Percentiles rank a stretch among this genome's conserved stretches.
Conservation (phyloP, 2,329 filamentous ascomycete genomes). For the Fusarium sp. region DNA sequence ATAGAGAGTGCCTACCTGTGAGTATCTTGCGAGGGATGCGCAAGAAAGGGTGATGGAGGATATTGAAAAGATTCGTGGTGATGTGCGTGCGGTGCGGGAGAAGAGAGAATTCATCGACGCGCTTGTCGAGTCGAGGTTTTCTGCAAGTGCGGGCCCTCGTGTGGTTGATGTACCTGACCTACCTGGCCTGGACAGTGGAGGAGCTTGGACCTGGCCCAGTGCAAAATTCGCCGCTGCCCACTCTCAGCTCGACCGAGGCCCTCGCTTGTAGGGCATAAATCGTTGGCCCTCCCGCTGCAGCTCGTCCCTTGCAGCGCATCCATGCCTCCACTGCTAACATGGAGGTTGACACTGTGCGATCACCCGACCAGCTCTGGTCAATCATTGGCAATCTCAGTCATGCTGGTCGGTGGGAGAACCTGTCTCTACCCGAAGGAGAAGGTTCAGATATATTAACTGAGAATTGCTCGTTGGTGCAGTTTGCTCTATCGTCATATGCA, state of each 20-base stretch:
- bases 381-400: constrained; percentile 10
- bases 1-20: constrained; percentile 11
- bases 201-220: constrained; percentile 10
- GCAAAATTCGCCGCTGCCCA: constrained; percentile 8
- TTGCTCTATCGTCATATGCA: constrained; percentile 6
- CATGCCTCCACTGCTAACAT: constrained; percentile 15
- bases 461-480: background rate
- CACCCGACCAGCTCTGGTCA: constrained; percentile 23
- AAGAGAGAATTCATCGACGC: constrained; percentile 29
- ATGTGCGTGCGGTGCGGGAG: constrained; percentile 20
- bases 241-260: background rate
- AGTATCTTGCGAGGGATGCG: constrained; percentile 13
- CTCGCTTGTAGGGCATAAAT: constrained; percentile 42
- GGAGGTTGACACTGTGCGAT: constrained; percentile 29
- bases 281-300: constrained; percentile 37
- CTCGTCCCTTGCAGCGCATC: constrained; percentile 36
- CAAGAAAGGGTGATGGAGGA: constrained; percentile 16
- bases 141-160: constrained; percentile 39
- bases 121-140: constrained; percentile 41
- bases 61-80: constrained; percentile 33
- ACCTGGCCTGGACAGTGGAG: constrained; percentile 15
- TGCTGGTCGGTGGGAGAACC: background rate
- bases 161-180: constrained; percentile 32
- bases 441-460: constrained; percentile 18
- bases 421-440: constrained; percentile 29